Base-by-base conservation (phyloP, 352 stramenopile species). In the Phytophthora pisi region DNA sequence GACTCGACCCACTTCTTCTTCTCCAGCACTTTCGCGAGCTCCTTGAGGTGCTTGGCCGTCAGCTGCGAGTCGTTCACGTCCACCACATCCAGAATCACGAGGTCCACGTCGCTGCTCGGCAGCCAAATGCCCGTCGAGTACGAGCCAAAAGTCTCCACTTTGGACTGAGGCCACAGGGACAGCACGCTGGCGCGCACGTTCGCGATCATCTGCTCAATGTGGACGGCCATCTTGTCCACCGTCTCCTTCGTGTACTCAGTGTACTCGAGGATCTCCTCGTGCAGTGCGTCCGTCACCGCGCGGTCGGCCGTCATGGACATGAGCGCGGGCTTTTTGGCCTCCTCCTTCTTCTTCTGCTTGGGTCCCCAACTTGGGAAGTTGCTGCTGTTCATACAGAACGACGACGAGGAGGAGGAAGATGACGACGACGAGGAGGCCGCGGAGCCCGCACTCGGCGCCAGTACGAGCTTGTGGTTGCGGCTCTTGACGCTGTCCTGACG, bases 71-170 rank as follows among this genome's bases (percentile, higher is more conserved):
- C 84, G 34, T 89, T 84, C 58, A 88, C 77, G 60, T 90, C 83
- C 13, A 92, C 67, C 1, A 91, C 85, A 38, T 88, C 65, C 61
- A 96, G 42, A 47, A 96, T 91, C 3, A 96, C 88, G 18, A 96
- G 76, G 45, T 96, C 88, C 30, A 96, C 85, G 55, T 96, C 88
- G 51, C 88, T 96, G 55, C 80, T 93, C 16, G 88, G 88, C 11
- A 96, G 74, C 88, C 88, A 96, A 60, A 96, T 92, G 28, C 88
- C 88, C 1, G 88, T 96, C 34, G 88, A 92, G 64, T 95, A 96
- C 20, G 86, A 95, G 2, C 88, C 88, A 55, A 92, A 96, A 0
- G 86, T 89, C 57, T 96, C 88, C 16, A 96, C 84, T 16, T 75
- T 81, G 13, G 88, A 88, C 56, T 87, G 74, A 5, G 84, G 77